Conservation (phyloP, 2,329 filamentous ascomycete species). For the Fusarium sp. region DNA sequence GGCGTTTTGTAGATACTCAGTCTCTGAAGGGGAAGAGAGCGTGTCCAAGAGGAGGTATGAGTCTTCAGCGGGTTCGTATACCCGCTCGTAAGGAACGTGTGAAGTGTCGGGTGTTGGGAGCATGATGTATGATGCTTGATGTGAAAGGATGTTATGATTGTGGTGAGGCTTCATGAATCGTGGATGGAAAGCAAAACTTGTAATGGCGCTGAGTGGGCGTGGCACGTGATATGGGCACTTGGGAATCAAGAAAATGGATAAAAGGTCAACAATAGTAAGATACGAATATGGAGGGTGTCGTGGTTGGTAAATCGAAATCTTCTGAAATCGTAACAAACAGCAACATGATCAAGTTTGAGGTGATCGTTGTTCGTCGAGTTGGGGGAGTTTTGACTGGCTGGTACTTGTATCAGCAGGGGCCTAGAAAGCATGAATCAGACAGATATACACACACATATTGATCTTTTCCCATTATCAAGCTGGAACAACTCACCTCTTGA, state of each 20-base stretch:
- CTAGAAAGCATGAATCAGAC: not conserved
- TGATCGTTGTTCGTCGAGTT: not conserved
- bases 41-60: conserved; percentile 95
- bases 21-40: conserved; percentile 79
- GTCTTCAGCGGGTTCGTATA: conserved; percentile 97
- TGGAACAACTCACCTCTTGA: not conserved
- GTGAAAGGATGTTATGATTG: conserved; percentile 15
- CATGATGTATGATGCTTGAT: conserved; percentile 64
- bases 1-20: conserved; percentile 72
- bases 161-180: conserved; percentile 41
- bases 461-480: not conserved
- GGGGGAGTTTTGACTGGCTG: not conserved
- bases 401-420: not conserved
- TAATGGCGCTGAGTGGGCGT: conserved; percentile 26
- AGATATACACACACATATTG: not conserved
- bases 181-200: conserved; percentile 21
- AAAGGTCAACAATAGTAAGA: not conserved
- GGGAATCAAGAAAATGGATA: conserved; percentile 2
- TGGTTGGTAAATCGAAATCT: not conserved
- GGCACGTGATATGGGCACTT: conserved; percentile 37
- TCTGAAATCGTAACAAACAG: not conserved
- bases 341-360: not conserved
- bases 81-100: conserved; percentile 87
- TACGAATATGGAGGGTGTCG: not conserved
- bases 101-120: conserved; percentile 93